A percentile compares a stretch with the other conserved stretches of the same genome.
These are phyloP conservation scores for Canavalia ensiformis DNA, from an alignment of 306 rosid genomes.

Conservation along the genomic window DNA sequence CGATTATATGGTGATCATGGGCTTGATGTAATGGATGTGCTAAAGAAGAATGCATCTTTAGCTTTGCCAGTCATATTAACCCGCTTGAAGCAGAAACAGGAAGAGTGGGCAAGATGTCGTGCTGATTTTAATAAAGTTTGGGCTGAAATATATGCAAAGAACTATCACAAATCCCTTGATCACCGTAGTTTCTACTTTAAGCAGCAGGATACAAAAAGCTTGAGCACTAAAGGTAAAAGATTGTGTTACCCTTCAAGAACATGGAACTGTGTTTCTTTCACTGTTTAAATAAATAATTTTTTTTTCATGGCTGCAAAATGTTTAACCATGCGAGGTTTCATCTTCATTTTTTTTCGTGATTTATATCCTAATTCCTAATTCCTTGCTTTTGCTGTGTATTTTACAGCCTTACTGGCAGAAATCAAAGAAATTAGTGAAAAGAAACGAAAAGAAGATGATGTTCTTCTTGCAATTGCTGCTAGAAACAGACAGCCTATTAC, in stretches of 20 bases:
- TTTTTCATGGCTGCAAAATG: slow-evolving; percentile 12
- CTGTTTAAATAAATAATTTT: slow-evolving; percentile 7
- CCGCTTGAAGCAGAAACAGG: slow-evolving; percentile 98
- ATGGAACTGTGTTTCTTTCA: slow-evolving; percentile 8
- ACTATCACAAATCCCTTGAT: slow-evolving; percentile 97
- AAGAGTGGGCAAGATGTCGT: slow-evolving; percentile 95
- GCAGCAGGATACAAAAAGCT: slow-evolving; percentile 94
- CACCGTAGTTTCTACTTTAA: slow-evolving; percentile 99
- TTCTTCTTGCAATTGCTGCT: slow-evolving; percentile 93
- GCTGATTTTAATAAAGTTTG: slow-evolving; percentile 90
- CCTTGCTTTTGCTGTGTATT: slow-evolving; percentile 44
- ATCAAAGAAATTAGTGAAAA: slow-evolving; percentile 95
- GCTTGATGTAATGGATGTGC: slow-evolving; percentile 97
- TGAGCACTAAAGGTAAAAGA: slow-evolving; percentile 87
- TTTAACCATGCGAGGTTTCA: background rate
- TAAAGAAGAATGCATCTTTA: slow-evolving; percentile 81
- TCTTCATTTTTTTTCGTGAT: background rate
- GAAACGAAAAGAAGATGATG: slow-evolving; percentile 91
- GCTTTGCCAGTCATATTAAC: slow-evolving; percentile 89
- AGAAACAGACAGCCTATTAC: slow-evolving; percentile 85
- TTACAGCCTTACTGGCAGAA: slow-evolving; percentile 90
- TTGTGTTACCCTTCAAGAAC: slow-evolving; percentile 21
- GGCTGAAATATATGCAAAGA: slow-evolving; percentile 94
- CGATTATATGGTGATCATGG: slow-evolving; percentile 98
- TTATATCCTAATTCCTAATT: slow-evolving; percentile 20